phyloP scores from a whole-genome alignment of 495 filamentous ascomycete species.

The Penicillium taxi region DNA sequence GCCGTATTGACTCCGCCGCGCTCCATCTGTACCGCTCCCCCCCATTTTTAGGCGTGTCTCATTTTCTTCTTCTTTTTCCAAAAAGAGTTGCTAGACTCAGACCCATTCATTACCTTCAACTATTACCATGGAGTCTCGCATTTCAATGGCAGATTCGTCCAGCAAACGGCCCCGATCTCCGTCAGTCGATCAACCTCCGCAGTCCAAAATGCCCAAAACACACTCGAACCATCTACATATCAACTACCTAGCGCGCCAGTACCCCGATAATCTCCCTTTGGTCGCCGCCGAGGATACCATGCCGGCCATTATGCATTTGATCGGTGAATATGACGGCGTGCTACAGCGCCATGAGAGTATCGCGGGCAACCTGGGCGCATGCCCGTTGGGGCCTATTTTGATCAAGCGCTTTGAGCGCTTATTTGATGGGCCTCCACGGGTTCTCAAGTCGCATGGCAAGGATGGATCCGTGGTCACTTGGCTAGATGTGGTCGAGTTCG shows the following conservation, averaged over 20 bases:
- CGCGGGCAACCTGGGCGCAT: constrained; percentile 75
- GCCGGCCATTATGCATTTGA: constrained; percentile 54
- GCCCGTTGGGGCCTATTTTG: constrained; percentile 71
- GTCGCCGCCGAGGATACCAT: constrained; percentile 53
- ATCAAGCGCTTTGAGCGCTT: constrained; percentile 78
- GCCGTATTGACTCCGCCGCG: constrained; percentile 1
- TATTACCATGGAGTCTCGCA: constrained; percentile 34
- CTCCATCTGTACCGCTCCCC: neutral
- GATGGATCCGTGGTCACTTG: constrained; percentile 59
- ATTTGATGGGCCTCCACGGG: constrained; percentile 71
- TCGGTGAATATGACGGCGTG: constrained; percentile 75
- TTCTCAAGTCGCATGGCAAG: constrained; percentile 57
- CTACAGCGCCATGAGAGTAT: constrained; percentile 79
- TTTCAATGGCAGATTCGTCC: constrained; percentile 31
- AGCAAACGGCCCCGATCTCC: constrained; percentile 56
- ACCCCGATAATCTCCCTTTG: constrained; percentile 52
- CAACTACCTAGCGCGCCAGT: constrained; percentile 70
- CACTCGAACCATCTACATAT: constrained; percentile 60
- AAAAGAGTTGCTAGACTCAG: neutral
- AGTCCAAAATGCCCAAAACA: constrained; percentile 48
- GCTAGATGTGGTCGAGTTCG: constrained; percentile 81
- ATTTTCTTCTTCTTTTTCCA: neutral
- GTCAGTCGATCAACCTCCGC: constrained; percentile 38
- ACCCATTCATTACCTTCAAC: too few relatives aligned
- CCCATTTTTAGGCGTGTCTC: neutral